Percentiles rank a stretch among this genome's conserved stretches.
These are phyloP conservation scores for Gloeophyllum trabeum DNA, from an alignment of 768 basidiomycete species.

Conservation along the genomic window DNA sequence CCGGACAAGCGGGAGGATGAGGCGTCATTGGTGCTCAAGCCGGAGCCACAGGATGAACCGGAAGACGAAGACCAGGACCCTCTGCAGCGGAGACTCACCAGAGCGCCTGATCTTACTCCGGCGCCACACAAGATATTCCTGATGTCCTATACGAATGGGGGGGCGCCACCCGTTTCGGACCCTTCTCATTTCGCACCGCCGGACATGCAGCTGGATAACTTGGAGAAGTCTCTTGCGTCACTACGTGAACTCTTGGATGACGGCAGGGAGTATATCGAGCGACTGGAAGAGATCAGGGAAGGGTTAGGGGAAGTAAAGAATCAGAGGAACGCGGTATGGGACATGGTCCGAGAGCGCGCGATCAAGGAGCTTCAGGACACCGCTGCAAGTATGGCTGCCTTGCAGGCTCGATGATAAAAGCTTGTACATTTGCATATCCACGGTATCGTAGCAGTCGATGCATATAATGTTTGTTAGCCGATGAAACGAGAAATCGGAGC, in stretches of 20 bases:
- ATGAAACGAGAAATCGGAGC: too few relatives aligned
- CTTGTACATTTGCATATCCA: too few relatives aligned
- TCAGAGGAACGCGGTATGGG: slow-evolving; percentile 69
- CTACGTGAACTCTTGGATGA: slow-evolving; percentile 80
- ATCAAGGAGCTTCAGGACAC: slow-evolving; percentile 65
- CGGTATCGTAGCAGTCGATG: too few relatives aligned
- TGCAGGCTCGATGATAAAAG: too few relatives aligned
- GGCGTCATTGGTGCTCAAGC: slow-evolving; percentile 48
- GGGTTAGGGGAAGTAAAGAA: slow-evolving; percentile 63
- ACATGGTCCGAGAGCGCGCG: slow-evolving; percentile 61
- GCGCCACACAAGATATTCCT: slow-evolving; percentile 60
- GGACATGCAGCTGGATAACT: slow-evolving; percentile 52
- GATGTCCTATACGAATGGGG: slow-evolving; percentile 34
- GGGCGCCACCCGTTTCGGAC: slow-evolving; percentile 34
- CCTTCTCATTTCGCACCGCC: slow-evolving; percentile 53
- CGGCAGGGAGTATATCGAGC: slow-evolving; percentile 76
- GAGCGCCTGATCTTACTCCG: slow-evolving; percentile 58
- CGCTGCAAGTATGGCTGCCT: too few relatives aligned
- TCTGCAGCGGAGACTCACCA: slow-evolving; percentile 33
- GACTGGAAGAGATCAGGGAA: slow-evolving; percentile 76
- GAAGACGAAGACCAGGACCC: slow-evolving; percentile 25
- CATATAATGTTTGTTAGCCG: too few relatives aligned
- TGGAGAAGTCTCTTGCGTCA: slow-evolving; percentile 66
- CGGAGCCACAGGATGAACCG: slow-evolving; percentile 56
- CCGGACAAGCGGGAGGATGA: slow-evolving; percentile 26